phyloP scores from a whole-genome alignment of 179 eudicot species.

The Drosera spatulata region DNA sequence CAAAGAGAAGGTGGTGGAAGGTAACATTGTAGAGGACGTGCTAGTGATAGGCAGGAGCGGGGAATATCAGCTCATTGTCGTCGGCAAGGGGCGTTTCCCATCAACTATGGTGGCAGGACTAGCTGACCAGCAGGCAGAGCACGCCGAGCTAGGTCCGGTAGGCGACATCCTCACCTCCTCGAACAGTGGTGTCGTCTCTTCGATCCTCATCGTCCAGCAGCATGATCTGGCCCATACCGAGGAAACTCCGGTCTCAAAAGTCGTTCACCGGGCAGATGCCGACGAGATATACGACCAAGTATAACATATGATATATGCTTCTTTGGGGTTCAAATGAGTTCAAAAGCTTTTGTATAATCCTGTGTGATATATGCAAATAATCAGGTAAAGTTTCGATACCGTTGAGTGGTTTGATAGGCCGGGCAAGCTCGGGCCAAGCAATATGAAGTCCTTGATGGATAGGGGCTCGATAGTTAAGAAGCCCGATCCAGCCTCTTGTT shows the following conservation, averaged over 20 bases:
- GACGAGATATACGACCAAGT: slow-evolving; percentile 6
- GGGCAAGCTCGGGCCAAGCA: too few species aligned
- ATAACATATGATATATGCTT: background rate
- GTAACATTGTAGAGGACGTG: slow-evolving; percentile 36
- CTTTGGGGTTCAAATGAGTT: background rate
- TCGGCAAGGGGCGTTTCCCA: slow-evolving; percentile 58
- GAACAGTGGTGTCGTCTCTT: slow-evolving; percentile 31
- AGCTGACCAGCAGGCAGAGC: slow-evolving; percentile 47
- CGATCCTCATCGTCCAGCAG: slow-evolving; percentile 63
- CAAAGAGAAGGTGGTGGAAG: slow-evolving; percentile 5
- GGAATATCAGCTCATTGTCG: slow-evolving; percentile 41
- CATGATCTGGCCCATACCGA: slow-evolving; percentile 34
- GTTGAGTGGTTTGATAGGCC: too few species aligned
- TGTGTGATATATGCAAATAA: background rate
- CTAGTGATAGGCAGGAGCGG: slow-evolving; percentile 32
- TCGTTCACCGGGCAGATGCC: slow-evolving; percentile 1
- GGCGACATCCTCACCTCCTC: slow-evolving; percentile 57
- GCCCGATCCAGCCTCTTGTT: too few species aligned
- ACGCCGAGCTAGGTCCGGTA: slow-evolving; percentile 57
- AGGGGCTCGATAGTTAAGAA: too few species aligned
- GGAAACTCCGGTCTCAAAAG: slow-evolving; percentile 30
- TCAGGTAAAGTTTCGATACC: too few species aligned
- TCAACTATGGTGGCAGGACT: slow-evolving; percentile 38
- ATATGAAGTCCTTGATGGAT: too few species aligned
- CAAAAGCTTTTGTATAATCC: background rate